Percentiles rank a stretch among this genome's conserved stretches.
Conservation (phyloP, 371 early-diverging fungal genomes). For the Synchytrium microbalum region DNA sequence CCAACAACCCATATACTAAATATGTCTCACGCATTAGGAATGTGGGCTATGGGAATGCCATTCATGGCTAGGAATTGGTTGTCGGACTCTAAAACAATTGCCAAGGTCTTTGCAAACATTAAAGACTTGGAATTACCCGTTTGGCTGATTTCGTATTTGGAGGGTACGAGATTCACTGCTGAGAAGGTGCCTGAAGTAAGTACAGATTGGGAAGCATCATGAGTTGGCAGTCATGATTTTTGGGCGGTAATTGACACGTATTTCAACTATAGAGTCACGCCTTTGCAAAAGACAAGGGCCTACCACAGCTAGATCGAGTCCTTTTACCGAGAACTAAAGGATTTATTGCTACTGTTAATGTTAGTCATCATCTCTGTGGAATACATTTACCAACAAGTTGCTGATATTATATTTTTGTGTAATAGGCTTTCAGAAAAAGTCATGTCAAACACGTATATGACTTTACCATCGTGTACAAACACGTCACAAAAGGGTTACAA, state of each 20-base stretch:
- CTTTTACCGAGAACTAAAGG: constrained; percentile 76
- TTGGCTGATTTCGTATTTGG: constrained; percentile 66
- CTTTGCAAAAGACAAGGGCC: constrained; percentile 49
- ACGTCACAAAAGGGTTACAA: constrained; percentile 12
- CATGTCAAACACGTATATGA: constrained; percentile 21
- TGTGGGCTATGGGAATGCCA: constrained; percentile 58
- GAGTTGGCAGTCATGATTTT: too few species aligned
- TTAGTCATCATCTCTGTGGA: constrained; percentile 10
- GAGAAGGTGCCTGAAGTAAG: constrained; percentile 48
- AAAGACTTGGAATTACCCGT: constrained; percentile 52
- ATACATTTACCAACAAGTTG: background rate
- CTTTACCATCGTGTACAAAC: constrained; percentile 12
- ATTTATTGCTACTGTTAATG: constrained; percentile 52
- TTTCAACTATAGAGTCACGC: constrained; percentile 38
- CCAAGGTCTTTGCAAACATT: constrained; percentile 48
- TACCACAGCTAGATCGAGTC: constrained; percentile 57
- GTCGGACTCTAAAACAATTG: constrained; percentile 53
- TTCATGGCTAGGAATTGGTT: constrained; percentile 62
- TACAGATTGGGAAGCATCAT: constrained; percentile 8
- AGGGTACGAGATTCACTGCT: constrained; percentile 60
- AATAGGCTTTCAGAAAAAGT: constrained; percentile 12
- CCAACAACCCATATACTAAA: constrained; percentile 27
- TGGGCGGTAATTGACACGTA: too few species aligned
- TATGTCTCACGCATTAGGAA: constrained; percentile 36
- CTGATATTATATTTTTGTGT: background rate